These are phyloP conservation scores for Gliomastix tumulicola DNA, from an alignment of 2,329 filamentous ascomycete species.

Conservation along the genomic window DNA sequence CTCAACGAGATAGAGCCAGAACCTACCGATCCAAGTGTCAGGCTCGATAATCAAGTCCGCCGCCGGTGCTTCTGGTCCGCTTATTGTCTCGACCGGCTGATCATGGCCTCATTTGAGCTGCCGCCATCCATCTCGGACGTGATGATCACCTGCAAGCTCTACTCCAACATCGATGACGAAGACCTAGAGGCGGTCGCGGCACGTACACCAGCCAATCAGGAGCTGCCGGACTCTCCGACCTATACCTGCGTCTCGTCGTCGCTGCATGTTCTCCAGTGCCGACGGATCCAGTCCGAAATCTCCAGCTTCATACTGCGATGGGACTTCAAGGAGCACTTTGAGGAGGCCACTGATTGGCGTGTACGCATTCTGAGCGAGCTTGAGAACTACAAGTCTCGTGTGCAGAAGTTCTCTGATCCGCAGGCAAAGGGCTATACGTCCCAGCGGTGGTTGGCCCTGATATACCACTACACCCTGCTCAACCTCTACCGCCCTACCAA, in stretches of 20 bases:
- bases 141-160: conserved; percentile 16
- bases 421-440: conserved; percentile 11
- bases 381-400: conserved; percentile 12
- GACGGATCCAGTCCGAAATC: conserved; percentile 19
- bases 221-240: conserved; percentile 5
- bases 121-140: conserved; percentile 15
- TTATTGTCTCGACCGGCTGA: conserved; percentile 16
- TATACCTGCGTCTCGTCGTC: conserved; percentile 16
- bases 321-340: conserved; percentile 12
- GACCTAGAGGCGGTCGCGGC: conserved; percentile 9
- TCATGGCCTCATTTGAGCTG: conserved; percentile 15
- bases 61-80: conserved; percentile 21
- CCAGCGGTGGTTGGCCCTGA: conserved; percentile 18
- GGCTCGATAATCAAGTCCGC: conserved; percentile 12
- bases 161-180: conserved; percentile 17
- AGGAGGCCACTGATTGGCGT: conserved; percentile 12
- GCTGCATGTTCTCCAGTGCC: conserved; percentile 15
- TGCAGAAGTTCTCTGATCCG: conserved; percentile 12
- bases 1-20: conserved; percentile 11
- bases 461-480: conserved; percentile 18
- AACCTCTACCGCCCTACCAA: conserved; percentile 17
- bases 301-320: conserved; percentile 12
- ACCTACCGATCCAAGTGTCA: background rate
- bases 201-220: conserved; percentile 4
- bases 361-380: conserved; percentile 14